Evolutionary conservation across 495 filamentous ascomycete species (phyloP).

Genomic region (Aspergillus haitiensis): DNA sequence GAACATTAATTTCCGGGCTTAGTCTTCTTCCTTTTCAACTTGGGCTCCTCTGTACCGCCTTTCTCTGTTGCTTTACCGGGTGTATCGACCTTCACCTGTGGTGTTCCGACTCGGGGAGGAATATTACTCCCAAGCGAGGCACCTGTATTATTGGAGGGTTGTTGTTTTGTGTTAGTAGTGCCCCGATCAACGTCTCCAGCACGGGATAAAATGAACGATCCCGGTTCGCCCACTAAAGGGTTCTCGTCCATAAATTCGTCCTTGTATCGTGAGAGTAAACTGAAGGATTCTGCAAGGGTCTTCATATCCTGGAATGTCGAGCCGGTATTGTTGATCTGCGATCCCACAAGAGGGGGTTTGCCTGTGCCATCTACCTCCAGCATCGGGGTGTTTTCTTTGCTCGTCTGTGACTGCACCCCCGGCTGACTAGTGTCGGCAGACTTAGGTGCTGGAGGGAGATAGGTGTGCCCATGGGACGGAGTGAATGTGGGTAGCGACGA

Average conservation of each 20-base stretch:
- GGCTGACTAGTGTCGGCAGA: conserved; percentile 33
- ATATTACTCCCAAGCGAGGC: conserved; percentile 11
- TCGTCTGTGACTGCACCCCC: conserved; percentile 39
- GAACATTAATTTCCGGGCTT: conserved; percentile 31
- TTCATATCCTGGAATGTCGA: conserved; percentile 48
- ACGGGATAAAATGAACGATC: conserved; percentile 74
- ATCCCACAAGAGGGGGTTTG: conserved; percentile 40
- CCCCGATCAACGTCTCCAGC: conserved; percentile 32
- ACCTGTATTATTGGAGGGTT: conserved; percentile 16
- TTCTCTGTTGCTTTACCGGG: conserved; percentile 39
- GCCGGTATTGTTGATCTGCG: conserved; percentile 24
- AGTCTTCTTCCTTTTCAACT: conserved; percentile 38
- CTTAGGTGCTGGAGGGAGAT: conserved; percentile 56
- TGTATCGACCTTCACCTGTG: conserved; percentile 42
- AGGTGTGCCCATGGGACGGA: conserved; percentile 71
- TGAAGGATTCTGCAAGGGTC: conserved; percentile 66
- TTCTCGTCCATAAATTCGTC: conserved; percentile 92
- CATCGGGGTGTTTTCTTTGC: conserved; percentile 63
- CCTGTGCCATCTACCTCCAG: conserved; percentile 47
- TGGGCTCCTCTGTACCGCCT: conserved; percentile 34
- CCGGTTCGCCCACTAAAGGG: conserved; percentile 80
- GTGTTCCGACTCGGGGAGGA: conserved; percentile 30
- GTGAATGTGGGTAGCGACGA: conserved; percentile 69
- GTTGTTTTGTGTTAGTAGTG: conserved; percentile 16
- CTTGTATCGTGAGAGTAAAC: conserved; percentile 61